Evolutionary conservation across 495 filamentous ascomycete species (phyloP), one percentile per base, ranked within the genome.

Genomic region (Lasiosphaeris hirsuta): DNA sequence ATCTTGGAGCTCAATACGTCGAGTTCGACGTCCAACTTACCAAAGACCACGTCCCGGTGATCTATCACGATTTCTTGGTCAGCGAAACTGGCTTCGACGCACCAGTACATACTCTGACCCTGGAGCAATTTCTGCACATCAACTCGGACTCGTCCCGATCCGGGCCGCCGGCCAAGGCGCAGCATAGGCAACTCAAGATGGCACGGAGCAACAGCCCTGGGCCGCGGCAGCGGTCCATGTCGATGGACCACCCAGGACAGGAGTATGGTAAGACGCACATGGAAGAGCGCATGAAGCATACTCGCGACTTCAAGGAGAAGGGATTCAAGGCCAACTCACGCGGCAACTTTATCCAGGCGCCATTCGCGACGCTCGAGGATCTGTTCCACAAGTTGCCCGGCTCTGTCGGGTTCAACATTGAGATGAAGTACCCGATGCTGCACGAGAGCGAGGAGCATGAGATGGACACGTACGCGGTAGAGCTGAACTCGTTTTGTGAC

Each of bases 401-500:
- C 40, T 79, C 76, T 10, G 84, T 96, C 34, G 91, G 94, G 10
- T 97, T 99, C 80, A 97, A 99, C 69, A 96, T 99, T 61, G 95
- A 99, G 77, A 86, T 99, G 79, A 99, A 97, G 69, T 99, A 99
- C 70, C 95, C 95, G 17, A 97, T 97, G 91, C 83, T 97, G 46
- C 85, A 89, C 65, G 95, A 99, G 77, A 87, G 80, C 63, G 90
- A 96, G 69, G 89, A 94, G 69, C 87, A 96, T 59, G 92, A 95
- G 61, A 97, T 99, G 95, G 95, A 97, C 67, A 89, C 90, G 8
- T 97, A 94, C 68, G 93, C 90, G 6, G 88, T 99, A 44, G 95
- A 99, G 73, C 83, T 97, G 58, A 99, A 99, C 71, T 90, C 88
- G 4, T 99, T 96, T 70, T 93, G 96, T 64, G 93, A 99, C 69